Conservation (phyloP, 106 monocot species). For the Dendrobium nobile region DNA sequence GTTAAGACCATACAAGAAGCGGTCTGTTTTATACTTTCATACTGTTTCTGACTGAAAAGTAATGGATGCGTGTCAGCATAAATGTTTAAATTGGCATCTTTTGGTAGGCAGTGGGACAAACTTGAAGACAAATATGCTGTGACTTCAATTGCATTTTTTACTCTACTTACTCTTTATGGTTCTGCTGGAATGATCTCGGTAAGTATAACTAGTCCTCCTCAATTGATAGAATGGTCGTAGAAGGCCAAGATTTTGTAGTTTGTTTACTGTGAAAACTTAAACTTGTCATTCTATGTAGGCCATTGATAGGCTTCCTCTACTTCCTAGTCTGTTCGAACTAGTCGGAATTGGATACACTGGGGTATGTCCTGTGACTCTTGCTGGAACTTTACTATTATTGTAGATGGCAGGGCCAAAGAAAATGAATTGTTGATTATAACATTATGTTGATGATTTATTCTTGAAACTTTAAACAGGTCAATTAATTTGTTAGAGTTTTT, state of each 20-base stretch:
- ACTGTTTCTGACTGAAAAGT: neutral
- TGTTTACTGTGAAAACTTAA: neutral
- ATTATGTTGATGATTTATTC: neutral
- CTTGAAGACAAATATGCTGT: slow-evolving; percentile 84
- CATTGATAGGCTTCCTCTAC: slow-evolving; percentile 65
- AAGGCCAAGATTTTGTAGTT: neutral
- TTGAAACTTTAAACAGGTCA: neutral
- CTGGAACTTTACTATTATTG: no score
- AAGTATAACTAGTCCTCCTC: neutral
- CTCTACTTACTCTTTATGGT: slow-evolving; percentile 49
- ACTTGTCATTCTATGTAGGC: slow-evolving; percentile 45
- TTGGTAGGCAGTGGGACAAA: slow-evolving; percentile 68
- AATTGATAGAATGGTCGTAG: neutral
- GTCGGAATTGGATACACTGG: slow-evolving; percentile 90
- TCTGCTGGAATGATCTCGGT: slow-evolving; percentile 74
- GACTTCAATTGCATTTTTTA: slow-evolving; percentile 42
- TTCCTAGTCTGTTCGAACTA: slow-evolving; percentile 77
- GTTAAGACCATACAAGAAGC: slow-evolving; percentile 50
- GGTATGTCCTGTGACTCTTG: slow-evolving; percentile 35
- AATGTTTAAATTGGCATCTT: slow-evolving; percentile 6
- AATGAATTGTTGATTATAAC: neutral
- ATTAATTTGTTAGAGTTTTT: neutral
- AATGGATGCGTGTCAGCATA: no score
- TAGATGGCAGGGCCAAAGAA: no score
- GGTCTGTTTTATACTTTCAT: slow-evolving; percentile 10